Evolutionary conservation across 1,284 basidiomycete species (phyloP).

Genomic region (Ganoderma resinaceum): DNA sequence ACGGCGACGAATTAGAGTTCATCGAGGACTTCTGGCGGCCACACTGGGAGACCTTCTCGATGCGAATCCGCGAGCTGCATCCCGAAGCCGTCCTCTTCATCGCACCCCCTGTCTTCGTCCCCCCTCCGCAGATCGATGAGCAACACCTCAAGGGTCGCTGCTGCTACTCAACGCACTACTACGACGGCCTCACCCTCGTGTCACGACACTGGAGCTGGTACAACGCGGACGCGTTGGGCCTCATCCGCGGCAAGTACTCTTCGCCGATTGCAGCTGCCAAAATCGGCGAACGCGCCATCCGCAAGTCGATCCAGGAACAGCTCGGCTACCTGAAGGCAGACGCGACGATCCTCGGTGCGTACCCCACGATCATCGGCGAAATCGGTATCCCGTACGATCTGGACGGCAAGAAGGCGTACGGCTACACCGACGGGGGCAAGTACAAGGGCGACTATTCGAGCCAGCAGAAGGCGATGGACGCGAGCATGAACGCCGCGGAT

Average conservation of each 20-base stretch:
- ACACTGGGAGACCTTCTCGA: slow-evolving; percentile 74
- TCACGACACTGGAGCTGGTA: slow-evolving; percentile 96
- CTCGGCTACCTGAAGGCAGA: slow-evolving; percentile 83
- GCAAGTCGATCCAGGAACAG: slow-evolving; percentile 85
- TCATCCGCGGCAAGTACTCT: slow-evolving; percentile 89
- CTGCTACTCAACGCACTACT: slow-evolving; percentile 90
- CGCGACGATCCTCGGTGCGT: slow-evolving; percentile 71
- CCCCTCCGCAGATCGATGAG: slow-evolving; percentile 72
- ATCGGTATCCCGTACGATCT: slow-evolving; percentile 96
- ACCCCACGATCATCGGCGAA: slow-evolving; percentile 95
- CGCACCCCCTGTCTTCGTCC: slow-evolving; percentile 91
- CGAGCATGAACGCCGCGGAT: slow-evolving; percentile 90
- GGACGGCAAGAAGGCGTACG: slow-evolving; percentile 85
- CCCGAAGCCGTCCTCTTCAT: slow-evolving; percentile 91
- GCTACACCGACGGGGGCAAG: slow-evolving; percentile 80
- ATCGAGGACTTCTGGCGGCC: slow-evolving; percentile 86
- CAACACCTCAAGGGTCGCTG: slow-evolving; percentile 73
- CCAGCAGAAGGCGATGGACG: slow-evolving; percentile 91
- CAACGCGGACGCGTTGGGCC: slow-evolving; percentile 94
- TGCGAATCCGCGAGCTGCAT: slow-evolving; percentile 75
- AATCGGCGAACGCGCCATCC: slow-evolving; percentile 85
- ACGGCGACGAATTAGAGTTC: slow-evolving; percentile 63
- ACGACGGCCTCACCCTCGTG: slow-evolving; percentile 89
- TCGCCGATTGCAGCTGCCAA: slow-evolving; percentile 71
- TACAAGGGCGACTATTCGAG: slow-evolving; percentile 80